A percentile compares a stretch with the other conserved stretches of the same genome.
These are phyloP conservation scores for Isatis tinctoria DNA, from an alignment of 345 rosid species.

Conservation along the genomic window DNA sequence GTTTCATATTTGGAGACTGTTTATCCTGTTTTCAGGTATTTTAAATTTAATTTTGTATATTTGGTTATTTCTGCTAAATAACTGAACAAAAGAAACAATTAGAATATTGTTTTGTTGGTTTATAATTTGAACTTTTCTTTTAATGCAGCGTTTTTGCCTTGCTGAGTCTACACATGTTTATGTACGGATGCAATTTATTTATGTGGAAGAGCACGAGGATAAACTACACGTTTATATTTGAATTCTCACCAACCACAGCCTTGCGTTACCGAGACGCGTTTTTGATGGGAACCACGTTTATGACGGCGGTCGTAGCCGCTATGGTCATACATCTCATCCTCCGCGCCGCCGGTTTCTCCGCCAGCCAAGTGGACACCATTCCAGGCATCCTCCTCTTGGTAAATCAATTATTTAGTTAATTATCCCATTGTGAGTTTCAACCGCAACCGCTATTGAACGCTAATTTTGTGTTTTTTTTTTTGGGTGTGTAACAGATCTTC, in stretches of 20 bases:
- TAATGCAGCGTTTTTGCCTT: constrained; percentile 72
- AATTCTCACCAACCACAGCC: constrained; percentile 66
- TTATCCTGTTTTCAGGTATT: constrained; percentile 93
- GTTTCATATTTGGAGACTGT: constrained; percentile 68
- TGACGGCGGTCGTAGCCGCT: constrained; percentile 81
- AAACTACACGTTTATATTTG: constrained; percentile 84
- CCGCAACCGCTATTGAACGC: not conserved
- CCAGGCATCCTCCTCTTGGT: constrained; percentile 86
- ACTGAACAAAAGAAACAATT: not conserved
- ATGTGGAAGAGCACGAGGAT: constrained; percentile 82
- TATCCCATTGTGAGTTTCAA: not conserved
- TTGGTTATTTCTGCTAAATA: not conserved
- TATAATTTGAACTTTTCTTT: not conserved
- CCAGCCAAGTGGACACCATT: constrained; percentile 61
- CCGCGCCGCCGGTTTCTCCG: constrained; percentile 52
- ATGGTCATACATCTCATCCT: constrained; percentile 84
- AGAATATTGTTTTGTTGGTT: not conserved
- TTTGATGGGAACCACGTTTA: constrained; percentile 80
- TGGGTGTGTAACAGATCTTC: constrained; percentile 43
- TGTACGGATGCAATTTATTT: constrained; percentile 89
- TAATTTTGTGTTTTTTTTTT: not conserved
- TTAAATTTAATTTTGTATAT: not conserved
- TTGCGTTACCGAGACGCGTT: constrained; percentile 87
- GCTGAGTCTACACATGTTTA: constrained; percentile 87
- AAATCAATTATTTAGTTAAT: not conserved